Percentiles rank a stretch among this genome's conserved stretches.
These are phyloP conservation scores for Gossypium lobatum DNA, from an alignment of 441 rosid genomes.

Conservation along the genomic window DNA sequence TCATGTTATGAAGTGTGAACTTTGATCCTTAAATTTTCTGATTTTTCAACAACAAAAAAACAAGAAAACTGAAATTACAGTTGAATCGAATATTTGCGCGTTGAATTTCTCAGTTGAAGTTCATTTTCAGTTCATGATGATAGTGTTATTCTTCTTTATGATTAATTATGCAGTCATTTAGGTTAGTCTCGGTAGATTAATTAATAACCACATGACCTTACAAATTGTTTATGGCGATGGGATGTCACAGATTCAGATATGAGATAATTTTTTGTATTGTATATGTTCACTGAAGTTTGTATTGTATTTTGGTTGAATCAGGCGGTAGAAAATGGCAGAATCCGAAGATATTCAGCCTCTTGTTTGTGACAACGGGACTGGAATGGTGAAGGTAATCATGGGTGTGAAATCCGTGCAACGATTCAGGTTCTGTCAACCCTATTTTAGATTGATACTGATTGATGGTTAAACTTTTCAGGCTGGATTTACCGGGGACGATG, in stretches of 20 bases:
- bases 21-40: neutral
- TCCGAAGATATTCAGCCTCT: slow-evolving; percentile 69
- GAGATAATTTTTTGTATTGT: neutral
- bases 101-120: neutral
- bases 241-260: neutral
- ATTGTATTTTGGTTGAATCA: slow-evolving; percentile 14
- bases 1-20: neutral
- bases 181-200: neutral
- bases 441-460: slow-evolving; percentile 1
- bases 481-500: slow-evolving; percentile 78
- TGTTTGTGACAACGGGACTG: slow-evolving; percentile 85
- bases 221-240: too few species aligned
- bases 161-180: neutral
- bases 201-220: too few species aligned
- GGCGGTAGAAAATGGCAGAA: slow-evolving; percentile 50
- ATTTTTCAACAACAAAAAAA: neutral
- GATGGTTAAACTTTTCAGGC: slow-evolving; percentile 36
- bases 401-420: neutral
- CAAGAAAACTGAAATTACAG: neutral
- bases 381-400: slow-evolving; percentile 67
- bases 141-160: neutral
- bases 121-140: neutral
- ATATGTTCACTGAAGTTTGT: neutral
- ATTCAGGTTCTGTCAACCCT: too few species aligned
- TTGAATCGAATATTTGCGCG: neutral